Evolutionary conservation across 352 stramenopile species (phyloP).

Genomic region (Detonula confervacea): DNA sequence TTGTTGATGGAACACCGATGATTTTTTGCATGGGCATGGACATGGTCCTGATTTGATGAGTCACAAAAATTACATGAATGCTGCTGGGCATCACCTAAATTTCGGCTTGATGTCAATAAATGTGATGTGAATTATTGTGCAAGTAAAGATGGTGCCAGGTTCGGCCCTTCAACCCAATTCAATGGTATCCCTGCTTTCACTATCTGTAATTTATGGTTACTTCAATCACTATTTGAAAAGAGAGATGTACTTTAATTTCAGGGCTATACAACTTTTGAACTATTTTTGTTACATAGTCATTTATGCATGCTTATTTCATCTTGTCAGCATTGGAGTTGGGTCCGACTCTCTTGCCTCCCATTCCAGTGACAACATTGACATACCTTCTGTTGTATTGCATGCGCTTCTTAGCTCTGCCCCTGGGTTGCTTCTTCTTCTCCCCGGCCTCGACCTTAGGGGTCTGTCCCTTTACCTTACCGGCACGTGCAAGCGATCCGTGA

Average conservation of each 20-base stretch:
- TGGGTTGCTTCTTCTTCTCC: conserved; percentile 99
- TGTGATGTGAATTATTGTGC: no score
- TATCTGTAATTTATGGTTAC: no score
- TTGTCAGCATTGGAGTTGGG: conserved; percentile 99
- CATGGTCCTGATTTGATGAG: no score
- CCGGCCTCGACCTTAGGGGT: conserved; percentile 99
- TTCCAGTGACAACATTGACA: conserved; percentile 97
- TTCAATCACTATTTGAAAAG: no score
- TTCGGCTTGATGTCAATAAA: no score
- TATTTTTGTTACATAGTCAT: conserved; percentile 32
- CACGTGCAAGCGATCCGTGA: conserved; percentile 99
- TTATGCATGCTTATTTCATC: conserved; percentile 85
- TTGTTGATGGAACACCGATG: no score
- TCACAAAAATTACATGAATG: no score
- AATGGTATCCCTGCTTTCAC: not conserved
- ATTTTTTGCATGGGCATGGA: no score
- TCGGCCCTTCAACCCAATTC: no score
- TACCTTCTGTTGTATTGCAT: conserved; percentile 99
- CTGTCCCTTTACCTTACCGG: conserved; percentile 99
- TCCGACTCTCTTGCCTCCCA: conserved; percentile 96
- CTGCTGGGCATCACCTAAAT: no score
- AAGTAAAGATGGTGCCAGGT: no score
- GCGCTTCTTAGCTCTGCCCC: conserved; percentile 98
- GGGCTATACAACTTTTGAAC: not conserved
- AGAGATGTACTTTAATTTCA: no score